Conservation (phyloP, 148 eudicot species). For the Hydrangea macrophylla region DNA sequence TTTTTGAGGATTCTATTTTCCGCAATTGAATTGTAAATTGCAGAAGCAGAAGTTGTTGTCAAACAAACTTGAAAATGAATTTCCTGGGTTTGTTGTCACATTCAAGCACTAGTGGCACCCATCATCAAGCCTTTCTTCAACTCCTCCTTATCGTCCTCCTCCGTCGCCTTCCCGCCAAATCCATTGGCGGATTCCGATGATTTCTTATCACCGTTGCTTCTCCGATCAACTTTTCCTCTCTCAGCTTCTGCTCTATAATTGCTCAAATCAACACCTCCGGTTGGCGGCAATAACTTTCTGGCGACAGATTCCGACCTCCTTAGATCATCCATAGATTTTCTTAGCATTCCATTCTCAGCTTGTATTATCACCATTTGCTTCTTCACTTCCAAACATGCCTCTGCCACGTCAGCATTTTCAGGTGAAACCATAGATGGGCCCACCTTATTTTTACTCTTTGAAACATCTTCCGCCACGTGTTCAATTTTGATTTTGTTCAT, state of each 20-base stretch:
- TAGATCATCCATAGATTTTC: constrained; percentile 58
- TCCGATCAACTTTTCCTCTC: constrained; percentile 12
- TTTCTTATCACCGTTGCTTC: constrained; percentile 23
- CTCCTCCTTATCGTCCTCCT: constrained; percentile 23
- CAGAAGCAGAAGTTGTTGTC: not conserved
- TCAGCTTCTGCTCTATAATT: constrained; percentile 6
- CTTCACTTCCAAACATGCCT: constrained; percentile 53
- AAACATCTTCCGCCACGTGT: constrained; percentile 47
- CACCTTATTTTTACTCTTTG: constrained; percentile 14
- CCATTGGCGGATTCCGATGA: constrained; percentile 16
- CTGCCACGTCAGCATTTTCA: constrained; percentile 40
- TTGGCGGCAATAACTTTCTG: constrained; percentile 8
- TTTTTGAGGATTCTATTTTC: too few species aligned
- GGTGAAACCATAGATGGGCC: not conserved
- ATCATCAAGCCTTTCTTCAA: constrained; percentile 19
- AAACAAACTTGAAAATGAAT: not conserved
- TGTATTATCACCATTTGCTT: constrained; percentile 56
- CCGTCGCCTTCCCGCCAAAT: constrained; percentile 14
- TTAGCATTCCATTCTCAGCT: constrained; percentile 58
- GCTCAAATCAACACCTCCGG: not conserved
- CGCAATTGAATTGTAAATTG: not conserved
- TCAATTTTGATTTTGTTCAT: constrained; percentile 79
- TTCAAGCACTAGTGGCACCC: constrained; percentile 3
- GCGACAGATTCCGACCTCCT: constrained; percentile 51
- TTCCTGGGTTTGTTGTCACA: not conserved